These are phyloP conservation scores for Coprinopsis sp. DNA, from an alignment of 768 basidiomycete genomes.

Conservation along the genomic window DNA sequence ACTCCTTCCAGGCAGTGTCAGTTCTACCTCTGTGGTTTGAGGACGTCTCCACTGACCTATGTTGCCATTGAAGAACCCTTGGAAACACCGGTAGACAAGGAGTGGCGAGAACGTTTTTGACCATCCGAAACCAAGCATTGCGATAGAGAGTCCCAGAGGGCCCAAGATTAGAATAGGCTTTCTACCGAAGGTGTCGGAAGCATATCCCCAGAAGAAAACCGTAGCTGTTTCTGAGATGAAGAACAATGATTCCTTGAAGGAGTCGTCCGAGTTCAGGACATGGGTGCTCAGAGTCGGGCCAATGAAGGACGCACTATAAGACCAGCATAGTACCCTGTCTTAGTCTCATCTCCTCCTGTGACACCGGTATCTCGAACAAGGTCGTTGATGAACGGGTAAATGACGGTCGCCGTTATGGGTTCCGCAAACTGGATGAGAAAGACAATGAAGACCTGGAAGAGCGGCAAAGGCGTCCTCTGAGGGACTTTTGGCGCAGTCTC, in stretches of 20 bases:
- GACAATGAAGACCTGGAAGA: conserved; percentile 33
- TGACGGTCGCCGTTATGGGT: conserved; percentile 38
- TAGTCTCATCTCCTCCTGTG: conserved; percentile 39
- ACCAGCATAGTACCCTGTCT: conserved; percentile 46
- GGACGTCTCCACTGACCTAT: background rate
- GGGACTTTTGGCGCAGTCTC: no score
- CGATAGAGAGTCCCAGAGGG: conserved; percentile 22
- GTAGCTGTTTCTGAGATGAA: conserved; percentile 9
- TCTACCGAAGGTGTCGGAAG: conserved; percentile 9
- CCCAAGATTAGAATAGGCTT: conserved; percentile 25
- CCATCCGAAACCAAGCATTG: background rate
- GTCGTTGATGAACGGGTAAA: conserved; percentile 44
- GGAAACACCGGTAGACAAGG: background rate
- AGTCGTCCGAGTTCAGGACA: background rate
- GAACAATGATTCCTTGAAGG: conserved; percentile 6
- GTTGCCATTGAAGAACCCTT: conserved; percentile 9
- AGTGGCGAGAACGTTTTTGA: background rate
- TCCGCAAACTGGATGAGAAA: conserved; percentile 39
- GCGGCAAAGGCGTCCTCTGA: conserved; percentile 36
- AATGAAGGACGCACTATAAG: conserved; percentile 41
- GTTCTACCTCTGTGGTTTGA: no score
- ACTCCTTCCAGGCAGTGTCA: no score
- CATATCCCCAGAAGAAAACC: conserved; percentile 6
- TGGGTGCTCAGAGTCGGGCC: background rate
- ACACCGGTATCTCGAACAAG: conserved; percentile 40